Base-by-base conservation (phyloP, 1,284 basidiomycete species). In the Pseudozyma tsukubaensis region DNA sequence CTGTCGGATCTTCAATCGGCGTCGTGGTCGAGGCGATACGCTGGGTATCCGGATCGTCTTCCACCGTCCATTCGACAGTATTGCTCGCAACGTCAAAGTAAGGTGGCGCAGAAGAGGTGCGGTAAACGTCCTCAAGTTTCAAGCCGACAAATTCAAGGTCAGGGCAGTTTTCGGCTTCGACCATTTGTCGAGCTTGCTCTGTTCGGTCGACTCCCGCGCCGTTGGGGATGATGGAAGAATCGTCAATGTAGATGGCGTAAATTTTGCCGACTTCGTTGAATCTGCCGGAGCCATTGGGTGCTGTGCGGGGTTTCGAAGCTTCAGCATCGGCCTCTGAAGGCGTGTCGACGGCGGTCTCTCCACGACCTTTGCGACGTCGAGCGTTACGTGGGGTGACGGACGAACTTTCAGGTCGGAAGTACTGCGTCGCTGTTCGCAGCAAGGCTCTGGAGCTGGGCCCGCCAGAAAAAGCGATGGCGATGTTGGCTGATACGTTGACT, bases 161-260 rank as follows among this genome's bases (percentile, higher is more conserved):
- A 1, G 57, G 37, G 29, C 71, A 77, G 2, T 47, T 55, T 49
- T 72, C 74, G 2, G 55, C 54, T 37, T 77, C 57, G 11, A 79
- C 68, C 48, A 79, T 68, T 18, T 16, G 57, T 19, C 74, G 42
- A 9, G 59, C 64, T 12, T 44, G 56, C 16, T 65, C 65, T 29
- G 72, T 77, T 18, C 57, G 50, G 19, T 75, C 68, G 7, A 54
- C 49, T 0, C 57, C 61, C 24, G 24, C 3, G 24, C 24, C 24
- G 3, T 51, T 19, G 2, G 64, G 57, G 10, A 72, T 45, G 18
- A 78, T 34, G 5, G 64, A 60, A 13, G 66, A 63, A 44, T 76
- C 77, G 42, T 80, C 80, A 21, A 83, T 62, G 40, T 73, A 79
- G 34, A 83, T 43, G n/a, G 77, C 80, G 40, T 71, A 68, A 44